Base-by-base conservation (phyloP, 805 yeast species). In the Ogataea nitratoaversa region DNA sequence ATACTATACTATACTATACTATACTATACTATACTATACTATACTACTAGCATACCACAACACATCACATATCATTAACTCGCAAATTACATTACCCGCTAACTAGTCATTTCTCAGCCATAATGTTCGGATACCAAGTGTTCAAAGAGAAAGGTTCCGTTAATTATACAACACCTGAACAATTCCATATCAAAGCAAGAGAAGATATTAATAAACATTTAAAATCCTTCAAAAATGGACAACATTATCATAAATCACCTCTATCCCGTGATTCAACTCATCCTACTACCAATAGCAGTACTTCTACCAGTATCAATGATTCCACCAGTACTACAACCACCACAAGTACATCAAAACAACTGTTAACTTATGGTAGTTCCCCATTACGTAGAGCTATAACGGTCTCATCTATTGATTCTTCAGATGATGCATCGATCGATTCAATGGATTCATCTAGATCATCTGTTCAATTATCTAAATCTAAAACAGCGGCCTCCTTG, bases 331-430 rank as follows among this genome's bases (percentile, higher is more conserved):
- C 24, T 12, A 23, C 17, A 32, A 6, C 27, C 33, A 29, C 11
- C 8, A 14, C 7, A 29, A 29, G 8, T 8, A 27, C 30, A 38
- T 25, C 38, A 32, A 19, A 29, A 30, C 13, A n/a, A n/a, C n/a
- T n/a, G n/a, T 40, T 59, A 17, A 53, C 55, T n/a, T 60, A 62
- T 41, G 63, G 60, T n/a, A 48, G 57, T 7, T 62, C 67, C 4
- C 67, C 67, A 1, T 41, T 62, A 19, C 49, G 61, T 32, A 43
- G 53, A 22, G 49, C 60, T 12, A 41, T 56, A 12, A 50, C 59
- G 2, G 46, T 44, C 8, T 48, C 58, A 6, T 43, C 52, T 14
- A 16, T 43, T 3, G 55, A 38, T 45, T 50, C 37, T 25, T 55
- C 32, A 41, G 62, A 57, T 32, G 47, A 49, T 18, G 54, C 54